phyloP scores from a whole-genome alignment of 2,329 filamentous ascomycete species.

The Daldinia sp. region DNA sequence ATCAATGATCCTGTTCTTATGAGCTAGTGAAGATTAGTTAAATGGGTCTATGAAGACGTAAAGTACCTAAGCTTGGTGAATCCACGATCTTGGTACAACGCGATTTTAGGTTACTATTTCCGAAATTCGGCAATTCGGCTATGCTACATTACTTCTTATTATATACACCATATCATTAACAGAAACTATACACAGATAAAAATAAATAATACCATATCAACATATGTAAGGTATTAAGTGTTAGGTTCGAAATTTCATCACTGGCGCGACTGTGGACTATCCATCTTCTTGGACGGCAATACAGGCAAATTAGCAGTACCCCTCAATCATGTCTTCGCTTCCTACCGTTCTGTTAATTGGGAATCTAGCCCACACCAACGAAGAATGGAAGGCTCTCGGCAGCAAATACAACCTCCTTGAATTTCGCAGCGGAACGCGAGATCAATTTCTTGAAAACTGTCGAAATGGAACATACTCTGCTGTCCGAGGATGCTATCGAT shows the following conservation, averaged over 20 bases:
- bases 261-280: too few relatives aligned
- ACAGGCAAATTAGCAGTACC: too few relatives aligned
- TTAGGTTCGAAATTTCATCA: too few relatives aligned
- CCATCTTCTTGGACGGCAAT: too few relatives aligned
- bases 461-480: slow-evolving; percentile 43
- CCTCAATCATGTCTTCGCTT: slow-evolving; percentile 32
- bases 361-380: slow-evolving; percentile 37
- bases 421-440: slow-evolving; percentile 44
- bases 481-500: slow-evolving; percentile 48
- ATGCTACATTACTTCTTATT: slow-evolving; percentile 3
- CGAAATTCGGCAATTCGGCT: slow-evolving; percentile 40
- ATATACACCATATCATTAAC: too few relatives aligned
- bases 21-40: neutral
- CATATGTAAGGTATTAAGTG: too few relatives aligned
- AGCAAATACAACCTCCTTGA: slow-evolving; percentile 48
- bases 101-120: slow-evolving; percentile 16
- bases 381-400: slow-evolving; percentile 45
- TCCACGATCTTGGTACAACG: neutral
- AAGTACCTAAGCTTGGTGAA: too few relatives aligned
- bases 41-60: too few relatives aligned
- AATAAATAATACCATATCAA: too few relatives aligned
- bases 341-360: slow-evolving; percentile 48
- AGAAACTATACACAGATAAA: too few relatives aligned
- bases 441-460: slow-evolving; percentile 47
- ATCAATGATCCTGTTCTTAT: too few relatives aligned